phyloP scores from a whole-genome alignment of 2,329 filamentous ascomycete species.

The Bertia moriformis region DNA sequence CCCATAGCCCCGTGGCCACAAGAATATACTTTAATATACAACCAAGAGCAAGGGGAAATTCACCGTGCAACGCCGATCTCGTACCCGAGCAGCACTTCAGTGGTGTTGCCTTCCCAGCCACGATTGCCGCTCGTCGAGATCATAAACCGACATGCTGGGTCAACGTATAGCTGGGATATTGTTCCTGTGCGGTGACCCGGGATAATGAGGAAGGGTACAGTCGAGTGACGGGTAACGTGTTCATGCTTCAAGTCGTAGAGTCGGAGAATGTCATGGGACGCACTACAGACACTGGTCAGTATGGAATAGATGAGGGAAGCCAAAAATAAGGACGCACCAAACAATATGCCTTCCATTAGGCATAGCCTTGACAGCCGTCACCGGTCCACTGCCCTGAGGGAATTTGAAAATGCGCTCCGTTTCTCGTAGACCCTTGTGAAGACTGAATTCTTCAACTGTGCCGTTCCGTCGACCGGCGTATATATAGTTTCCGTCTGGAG shows the following conservation, averaged over 20 bases:
- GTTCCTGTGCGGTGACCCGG: conserved; percentile 28
- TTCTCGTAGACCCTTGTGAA: conserved; percentile 43
- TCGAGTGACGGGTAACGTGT: conserved; percentile 32
- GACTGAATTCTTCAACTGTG: conserved; percentile 53
- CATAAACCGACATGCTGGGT: conserved; percentile 52
- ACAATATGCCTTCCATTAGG: conserved; percentile 54
- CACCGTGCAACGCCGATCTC: conserved; percentile 27
- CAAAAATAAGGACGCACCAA: conserved; percentile 31
- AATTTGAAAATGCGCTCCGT: conserved; percentile 48
- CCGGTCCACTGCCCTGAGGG: conserved; percentile 48
- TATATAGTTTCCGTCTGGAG: conserved; percentile 53
- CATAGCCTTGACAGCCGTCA: conserved; percentile 54
- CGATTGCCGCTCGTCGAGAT: conserved; percentile 52
- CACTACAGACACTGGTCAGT: conserved; percentile 5
- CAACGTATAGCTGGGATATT: conserved; percentile 18
- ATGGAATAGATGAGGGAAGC: not conserved
- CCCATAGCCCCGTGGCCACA: too few species aligned
- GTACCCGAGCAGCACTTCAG: conserved; percentile 58
- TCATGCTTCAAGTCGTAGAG: conserved; percentile 48
- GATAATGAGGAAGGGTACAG: conserved; percentile 54
- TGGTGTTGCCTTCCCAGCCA: conserved; percentile 53
- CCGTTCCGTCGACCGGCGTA: conserved; percentile 51
- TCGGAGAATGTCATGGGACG: conserved; percentile 25
- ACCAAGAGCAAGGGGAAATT: not conserved
- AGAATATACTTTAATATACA: too few species aligned